These are phyloP conservation scores for Boehmeria nivea DNA, from an alignment of 306 rosid species.

Conservation along the genomic window DNA sequence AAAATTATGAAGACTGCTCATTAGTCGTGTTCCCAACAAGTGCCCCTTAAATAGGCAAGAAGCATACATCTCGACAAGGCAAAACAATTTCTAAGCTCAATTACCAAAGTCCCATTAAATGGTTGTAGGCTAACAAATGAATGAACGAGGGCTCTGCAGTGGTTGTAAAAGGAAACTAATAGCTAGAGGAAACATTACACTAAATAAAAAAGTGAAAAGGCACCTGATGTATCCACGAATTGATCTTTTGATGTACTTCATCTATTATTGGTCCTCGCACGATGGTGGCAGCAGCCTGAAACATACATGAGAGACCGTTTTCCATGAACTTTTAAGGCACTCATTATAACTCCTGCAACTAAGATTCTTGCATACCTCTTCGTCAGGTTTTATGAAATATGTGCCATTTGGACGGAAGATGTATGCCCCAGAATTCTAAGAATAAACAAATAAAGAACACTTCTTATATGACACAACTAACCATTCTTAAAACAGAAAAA, in stretches of 20 bases:
- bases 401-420: constrained; percentile 58
- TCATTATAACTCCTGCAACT: neutral
- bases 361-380: constrained; percentile 28
- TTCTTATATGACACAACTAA: too few relatives aligned
- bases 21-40: too few relatives aligned
- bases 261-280: constrained; percentile 41
- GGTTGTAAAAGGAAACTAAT: too few relatives aligned
- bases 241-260: constrained; percentile 54
- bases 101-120: too few relatives aligned
- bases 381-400: constrained; percentile 31
- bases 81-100: too few relatives aligned
- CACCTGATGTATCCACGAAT: constrained; percentile 53
- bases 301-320: constrained; percentile 9
- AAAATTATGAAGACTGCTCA: too few relatives aligned
- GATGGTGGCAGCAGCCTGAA: constrained; percentile 41
- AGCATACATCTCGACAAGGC: too few relatives aligned
- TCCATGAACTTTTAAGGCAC: constrained; percentile 1
- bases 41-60: too few relatives aligned
- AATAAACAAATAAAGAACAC: neutral
- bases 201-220: constrained; percentile 11
- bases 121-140: too few relatives aligned
- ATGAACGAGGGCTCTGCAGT: too few relatives aligned
- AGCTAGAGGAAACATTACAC: too few relatives aligned
- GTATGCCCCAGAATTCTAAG: constrained; percentile 49
- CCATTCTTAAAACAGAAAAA: too few relatives aligned